A percentile compares a stretch with the other conserved stretches of the same genome.
phyloP scores from a whole-genome alignment of 352 stramenopile species.

The Phytophthora pistaciae region DNA sequence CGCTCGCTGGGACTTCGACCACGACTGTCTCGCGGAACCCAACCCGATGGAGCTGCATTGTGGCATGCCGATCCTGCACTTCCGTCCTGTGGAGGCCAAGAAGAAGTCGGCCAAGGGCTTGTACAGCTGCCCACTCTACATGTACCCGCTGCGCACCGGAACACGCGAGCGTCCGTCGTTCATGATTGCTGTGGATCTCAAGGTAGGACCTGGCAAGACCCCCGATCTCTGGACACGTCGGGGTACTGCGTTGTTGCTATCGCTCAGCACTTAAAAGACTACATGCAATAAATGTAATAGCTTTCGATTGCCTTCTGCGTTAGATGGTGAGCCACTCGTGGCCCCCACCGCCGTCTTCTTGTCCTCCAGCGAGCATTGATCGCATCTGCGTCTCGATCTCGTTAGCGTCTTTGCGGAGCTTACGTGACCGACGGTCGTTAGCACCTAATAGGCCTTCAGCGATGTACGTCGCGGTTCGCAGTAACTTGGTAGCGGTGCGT shows the following conservation, averaged over 20 bases:
- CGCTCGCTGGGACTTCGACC: slow-evolving; percentile 92
- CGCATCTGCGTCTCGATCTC: slow-evolving; percentile 49
- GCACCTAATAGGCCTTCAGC: slow-evolving; percentile 63
- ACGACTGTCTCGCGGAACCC: slow-evolving; percentile 90
- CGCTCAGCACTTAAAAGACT: slow-evolving; percentile 72
- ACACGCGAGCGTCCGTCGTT: slow-evolving; percentile 96
- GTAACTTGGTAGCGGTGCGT: slow-evolving; percentile 41
- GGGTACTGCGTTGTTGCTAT: slow-evolving; percentile 94
- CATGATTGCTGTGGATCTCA: slow-evolving; percentile 95
- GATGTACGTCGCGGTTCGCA: slow-evolving; percentile 53
- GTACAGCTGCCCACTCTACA: slow-evolving; percentile 96
- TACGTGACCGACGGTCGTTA: slow-evolving; percentile 57
- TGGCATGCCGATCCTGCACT: slow-evolving; percentile 94
- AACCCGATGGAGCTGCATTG: slow-evolving; percentile 94
- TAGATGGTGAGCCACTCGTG: slow-evolving; percentile 70
- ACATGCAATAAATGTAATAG: slow-evolving; percentile 11
- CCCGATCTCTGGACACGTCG: slow-evolving; percentile 95
- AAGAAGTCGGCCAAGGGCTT: slow-evolving; percentile 93
- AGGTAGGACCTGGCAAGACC: slow-evolving; percentile 84
- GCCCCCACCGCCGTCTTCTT: slow-evolving; percentile 40
- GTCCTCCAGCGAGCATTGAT: slow-evolving; percentile 24
- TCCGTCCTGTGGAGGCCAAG: slow-evolving; percentile 96
- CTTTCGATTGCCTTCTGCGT: slow-evolving; percentile 7
- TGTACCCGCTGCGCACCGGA: slow-evolving; percentile 96
- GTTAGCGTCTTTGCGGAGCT: slow-evolving; percentile 53